phyloP scores from a whole-genome alignment of 2,329 filamentous ascomycete species.

The Myriosclerotinia curreyana region DNA sequence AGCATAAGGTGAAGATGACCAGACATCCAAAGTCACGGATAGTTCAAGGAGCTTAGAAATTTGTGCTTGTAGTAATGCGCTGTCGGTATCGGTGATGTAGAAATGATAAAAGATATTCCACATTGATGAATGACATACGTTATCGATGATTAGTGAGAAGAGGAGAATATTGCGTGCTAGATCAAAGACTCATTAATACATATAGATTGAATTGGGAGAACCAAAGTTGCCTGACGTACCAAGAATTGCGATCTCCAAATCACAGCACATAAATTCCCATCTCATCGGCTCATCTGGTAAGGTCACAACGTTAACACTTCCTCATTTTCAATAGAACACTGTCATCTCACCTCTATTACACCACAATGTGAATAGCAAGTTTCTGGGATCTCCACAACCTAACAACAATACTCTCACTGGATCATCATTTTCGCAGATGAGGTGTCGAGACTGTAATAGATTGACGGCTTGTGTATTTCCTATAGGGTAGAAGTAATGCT shows the following conservation, averaged over 20 bases:
- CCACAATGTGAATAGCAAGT: constrained; percentile 24
- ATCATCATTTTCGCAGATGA: neutral
- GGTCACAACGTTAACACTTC: neutral
- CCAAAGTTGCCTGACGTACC: neutral
- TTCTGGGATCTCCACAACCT: constrained; percentile 26
- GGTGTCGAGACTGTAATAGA: constrained; percentile 15
- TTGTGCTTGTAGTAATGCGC: constrained; percentile 15
- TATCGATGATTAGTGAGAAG: constrained; percentile 17
- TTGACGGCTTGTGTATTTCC: constrained; percentile 24
- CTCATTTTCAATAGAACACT: accelerated
- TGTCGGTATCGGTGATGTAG: constrained; percentile 11
- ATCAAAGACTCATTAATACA: neutral
- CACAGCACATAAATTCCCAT: constrained; percentile 13
- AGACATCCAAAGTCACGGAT: constrained; percentile 4
- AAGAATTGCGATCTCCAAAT: constrained; percentile 7
- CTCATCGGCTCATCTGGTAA: neutral
- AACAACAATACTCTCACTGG: constrained; percentile 21
- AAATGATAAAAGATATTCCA: constrained; percentile 24
- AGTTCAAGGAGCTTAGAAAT: constrained; percentile 3
- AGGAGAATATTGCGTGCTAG: constrained; percentile 23
- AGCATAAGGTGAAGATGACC: constrained; percentile 20
- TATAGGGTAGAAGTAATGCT: constrained; percentile 20
- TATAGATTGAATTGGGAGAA: neutral
- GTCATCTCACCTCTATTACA: constrained; percentile 1
- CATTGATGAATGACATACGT: neutral